Conservation (phyloP, 306 rosid species). For the Gynostemma pentaphyllum region DNA sequence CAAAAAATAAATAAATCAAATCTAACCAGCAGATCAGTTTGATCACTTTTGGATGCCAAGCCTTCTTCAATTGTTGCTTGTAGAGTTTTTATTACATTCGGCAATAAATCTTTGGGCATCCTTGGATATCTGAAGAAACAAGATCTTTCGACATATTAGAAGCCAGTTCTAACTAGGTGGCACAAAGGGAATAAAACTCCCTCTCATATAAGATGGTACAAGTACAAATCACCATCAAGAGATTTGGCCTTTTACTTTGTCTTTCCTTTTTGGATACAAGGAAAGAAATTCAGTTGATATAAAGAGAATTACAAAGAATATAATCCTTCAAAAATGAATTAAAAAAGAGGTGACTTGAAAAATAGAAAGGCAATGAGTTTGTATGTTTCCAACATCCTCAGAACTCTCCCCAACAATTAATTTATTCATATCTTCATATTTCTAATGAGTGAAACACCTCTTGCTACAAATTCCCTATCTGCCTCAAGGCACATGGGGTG, state of each 20-base stretch:
- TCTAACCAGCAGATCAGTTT: slow-evolving; percentile 69
- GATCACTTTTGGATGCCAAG: slow-evolving; percentile 55
- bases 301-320: neutral
- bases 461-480: neutral
- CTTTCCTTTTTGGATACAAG: neutral
- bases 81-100: slow-evolving; percentile 49
- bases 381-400: neutral
- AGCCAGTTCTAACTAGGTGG: neutral
- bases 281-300: neutral
- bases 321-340: neutral
- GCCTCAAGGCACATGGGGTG: too few relatives aligned
- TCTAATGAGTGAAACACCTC: neutral
- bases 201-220: neutral
- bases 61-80: slow-evolving; percentile 58
- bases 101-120: slow-evolving; percentile 80
- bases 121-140: slow-evolving; percentile 57
- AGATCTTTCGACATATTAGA: neutral
- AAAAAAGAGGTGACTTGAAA: neutral
- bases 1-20: too few relatives aligned
- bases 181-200: neutral
- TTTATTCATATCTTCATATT: neutral
- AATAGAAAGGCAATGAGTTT: neutral
- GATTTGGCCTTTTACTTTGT: neutral
- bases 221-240: neutral
- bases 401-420: neutral